Base-by-base conservation (phyloP, 495 filamentous ascomycete genomes). In the Penicillium parvum region DNA sequence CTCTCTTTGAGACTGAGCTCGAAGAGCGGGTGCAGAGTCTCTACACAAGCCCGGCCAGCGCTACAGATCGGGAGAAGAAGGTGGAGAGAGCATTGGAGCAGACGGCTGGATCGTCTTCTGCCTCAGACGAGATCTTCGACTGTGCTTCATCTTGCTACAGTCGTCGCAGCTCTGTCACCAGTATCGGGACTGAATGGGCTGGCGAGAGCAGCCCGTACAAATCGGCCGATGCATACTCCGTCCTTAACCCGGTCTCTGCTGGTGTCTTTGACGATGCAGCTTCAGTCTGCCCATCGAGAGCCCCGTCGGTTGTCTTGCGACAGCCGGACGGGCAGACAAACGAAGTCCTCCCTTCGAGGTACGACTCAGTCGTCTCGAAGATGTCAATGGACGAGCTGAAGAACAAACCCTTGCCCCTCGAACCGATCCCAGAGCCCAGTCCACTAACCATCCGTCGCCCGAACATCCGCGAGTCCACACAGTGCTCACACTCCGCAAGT, bases 371-470 rank as follows among this genome's bases (percentile, higher is more conserved):
- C 29, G 41, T 23, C 11, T 45, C 47, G 43, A 45, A 52, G 10
- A 40, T 40, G 0, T 58, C 61, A 1, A 37, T 54, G 43, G 43
- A 53, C 9, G 52, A 66, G 17, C 18, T 60, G 16, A 65, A 60
- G 36, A 71, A 74, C 15, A 76, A 75, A 32, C 69, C 73, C n/a
- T 53, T 76, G n/a, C 73, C 74, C 4, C 60, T 59, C 14, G 69
- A 68, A 12, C 73, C 74, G 19, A 50, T 57, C 0, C 49, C 55
- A 32, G 52, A 50, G 35, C 47, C 68, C 41, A 54, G 57, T 5
- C 65, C 70, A 7, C 49, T 66, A 3, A 49, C 51, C 3, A 39
- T 66, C 10, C 55, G 59, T 19, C 54, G 47, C 19, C 44, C 45
- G 17, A 18, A 36, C 16, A 32, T 27, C 19, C 25, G 40, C 18